phyloP scores from a whole-genome alignment of 805 yeast genomes.

The Kodamaea nitidulidarum region DNA sequence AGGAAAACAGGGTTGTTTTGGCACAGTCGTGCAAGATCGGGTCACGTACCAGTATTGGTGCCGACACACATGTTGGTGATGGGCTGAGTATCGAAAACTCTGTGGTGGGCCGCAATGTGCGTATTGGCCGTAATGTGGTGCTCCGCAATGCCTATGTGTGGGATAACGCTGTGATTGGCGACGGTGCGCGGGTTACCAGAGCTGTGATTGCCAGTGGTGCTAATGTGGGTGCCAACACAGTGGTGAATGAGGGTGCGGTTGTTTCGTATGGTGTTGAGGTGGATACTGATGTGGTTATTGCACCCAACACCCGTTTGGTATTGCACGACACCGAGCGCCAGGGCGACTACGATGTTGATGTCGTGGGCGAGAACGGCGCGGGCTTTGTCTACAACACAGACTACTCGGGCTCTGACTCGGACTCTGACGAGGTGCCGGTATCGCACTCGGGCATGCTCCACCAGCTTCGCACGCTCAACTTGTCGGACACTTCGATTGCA shows the following conservation, averaged over 20 bases:
- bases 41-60: conserved; percentile 77
- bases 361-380: conserved; percentile 48
- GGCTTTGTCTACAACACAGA: conserved; percentile 51
- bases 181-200: conserved; percentile 52
- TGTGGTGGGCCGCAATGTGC: conserved; percentile 82
- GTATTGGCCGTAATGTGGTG: conserved; percentile 71
- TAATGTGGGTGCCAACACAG: conserved; percentile 47
- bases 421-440: conserved; percentile 31
- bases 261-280: conserved; percentile 72
- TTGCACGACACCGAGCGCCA: conserved; percentile 36
- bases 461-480: conserved; percentile 43
- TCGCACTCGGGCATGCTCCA: conserved; percentile 41
- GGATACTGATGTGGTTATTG: conserved; percentile 49
- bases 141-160: conserved; percentile 79
- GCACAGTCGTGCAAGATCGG: conserved; percentile 91
- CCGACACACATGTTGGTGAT: conserved; percentile 71
- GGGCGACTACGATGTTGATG: conserved; percentile 15
- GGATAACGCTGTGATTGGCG: conserved; percentile 75
- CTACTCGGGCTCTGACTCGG: conserved; percentile 23
- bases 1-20: conserved; percentile 80
- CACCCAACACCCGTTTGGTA: conserved; percentile 49
- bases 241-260: conserved; percentile 65
- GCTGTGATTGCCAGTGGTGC: conserved; percentile 71
- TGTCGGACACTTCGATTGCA: conserved; percentile 58
- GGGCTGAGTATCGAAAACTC: conserved; percentile 62